Evolutionary conservation across 176 grass and related monocot species (phyloP).

Genomic region (Sorghum bicolor): DNA sequence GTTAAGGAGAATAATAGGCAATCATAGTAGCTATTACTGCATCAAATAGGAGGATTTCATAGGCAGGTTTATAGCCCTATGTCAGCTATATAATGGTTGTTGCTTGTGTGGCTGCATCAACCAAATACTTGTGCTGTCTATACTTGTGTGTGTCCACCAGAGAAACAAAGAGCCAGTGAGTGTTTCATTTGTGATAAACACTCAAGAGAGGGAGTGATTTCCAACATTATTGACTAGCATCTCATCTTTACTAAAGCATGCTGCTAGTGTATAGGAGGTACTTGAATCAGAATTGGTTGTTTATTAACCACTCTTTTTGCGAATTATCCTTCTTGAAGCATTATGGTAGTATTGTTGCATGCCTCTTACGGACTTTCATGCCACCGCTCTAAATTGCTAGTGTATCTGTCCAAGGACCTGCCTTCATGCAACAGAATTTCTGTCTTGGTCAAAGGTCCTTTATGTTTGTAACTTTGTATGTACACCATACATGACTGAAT

Average conservation of each 20-base stretch:
- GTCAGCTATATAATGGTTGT: background rate
- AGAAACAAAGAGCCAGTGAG: background rate
- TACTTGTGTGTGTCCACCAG: background rate
- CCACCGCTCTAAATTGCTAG: background rate
- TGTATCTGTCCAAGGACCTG: background rate
- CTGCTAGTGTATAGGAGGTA: background rate
- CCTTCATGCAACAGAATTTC: background rate
- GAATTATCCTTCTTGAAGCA: constrained; percentile 14
- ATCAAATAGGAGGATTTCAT: background rate
- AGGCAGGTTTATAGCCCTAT: background rate
- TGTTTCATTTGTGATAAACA: background rate
- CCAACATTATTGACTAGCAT: background rate
- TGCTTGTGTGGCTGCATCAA: background rate
- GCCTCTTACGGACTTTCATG: background rate
- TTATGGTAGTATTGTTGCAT: background rate
- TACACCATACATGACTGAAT: background rate
- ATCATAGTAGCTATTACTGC: background rate
- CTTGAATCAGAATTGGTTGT: background rate
- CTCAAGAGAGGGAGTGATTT: background rate
- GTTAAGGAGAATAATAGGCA: background rate
- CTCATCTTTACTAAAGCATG: background rate
- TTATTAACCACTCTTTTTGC: constrained; percentile 5
- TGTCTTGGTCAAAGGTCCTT: background rate
- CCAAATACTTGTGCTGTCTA: background rate
- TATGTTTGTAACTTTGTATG: background rate